Percentiles rank a stretch among this genome's conserved stretches.
Conservation (phyloP, 2,329 filamentous ascomycete species). For the Corinectria fuckeliana region DNA sequence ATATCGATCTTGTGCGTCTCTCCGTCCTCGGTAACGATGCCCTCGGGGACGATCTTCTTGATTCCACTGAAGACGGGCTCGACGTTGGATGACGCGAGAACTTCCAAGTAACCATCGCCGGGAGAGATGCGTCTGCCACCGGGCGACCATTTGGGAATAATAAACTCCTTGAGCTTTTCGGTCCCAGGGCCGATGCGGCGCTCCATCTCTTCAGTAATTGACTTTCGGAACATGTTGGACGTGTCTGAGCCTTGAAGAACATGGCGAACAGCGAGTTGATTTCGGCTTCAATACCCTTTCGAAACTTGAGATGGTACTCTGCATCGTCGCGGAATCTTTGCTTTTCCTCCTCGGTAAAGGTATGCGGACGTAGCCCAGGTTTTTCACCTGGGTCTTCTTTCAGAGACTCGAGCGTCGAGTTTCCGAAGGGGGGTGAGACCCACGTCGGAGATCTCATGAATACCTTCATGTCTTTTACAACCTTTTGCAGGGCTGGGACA, state of each 20-base stretch:
- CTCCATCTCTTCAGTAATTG: slow-evolving; percentile 52
- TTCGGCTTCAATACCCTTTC: slow-evolving; percentile 51
- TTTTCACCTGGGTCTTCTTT: slow-evolving; percentile 38
- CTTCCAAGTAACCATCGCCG: slow-evolving; percentile 51
- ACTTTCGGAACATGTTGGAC: slow-evolving; percentile 46
- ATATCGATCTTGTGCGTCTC: slow-evolving; percentile 41
- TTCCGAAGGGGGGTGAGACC: slow-evolving; percentile 34
- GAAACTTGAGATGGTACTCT: slow-evolving; percentile 48
- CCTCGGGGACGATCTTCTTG: slow-evolving; percentile 42
- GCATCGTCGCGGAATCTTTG: slow-evolving; percentile 48
- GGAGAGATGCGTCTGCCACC: slow-evolving; percentile 52
- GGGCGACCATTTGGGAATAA: slow-evolving; percentile 51
- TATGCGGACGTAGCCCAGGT: slow-evolving; percentile 48
- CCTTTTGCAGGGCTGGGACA: slow-evolving; percentile 51
- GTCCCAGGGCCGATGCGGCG: slow-evolving; percentile 49
- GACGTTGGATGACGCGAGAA: slow-evolving; percentile 52
- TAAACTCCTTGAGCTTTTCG: slow-evolving; percentile 49
- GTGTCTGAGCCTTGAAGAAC: slow-evolving; percentile 49
- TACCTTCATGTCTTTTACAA: slow-evolving; percentile 33
- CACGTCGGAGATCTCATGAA: slow-evolving; percentile 43
- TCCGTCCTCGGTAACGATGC: slow-evolving; percentile 40
- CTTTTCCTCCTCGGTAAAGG: slow-evolving; percentile 48
- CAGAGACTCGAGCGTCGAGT: slow-evolving; percentile 38
- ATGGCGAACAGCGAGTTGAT: slow-evolving; percentile 52
- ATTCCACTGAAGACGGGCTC: slow-evolving; percentile 49